These are phyloP conservation scores for Botryobasidium botryosum DNA, from an alignment of 768 basidiomycete genomes.

Conservation along the genomic window DNA sequence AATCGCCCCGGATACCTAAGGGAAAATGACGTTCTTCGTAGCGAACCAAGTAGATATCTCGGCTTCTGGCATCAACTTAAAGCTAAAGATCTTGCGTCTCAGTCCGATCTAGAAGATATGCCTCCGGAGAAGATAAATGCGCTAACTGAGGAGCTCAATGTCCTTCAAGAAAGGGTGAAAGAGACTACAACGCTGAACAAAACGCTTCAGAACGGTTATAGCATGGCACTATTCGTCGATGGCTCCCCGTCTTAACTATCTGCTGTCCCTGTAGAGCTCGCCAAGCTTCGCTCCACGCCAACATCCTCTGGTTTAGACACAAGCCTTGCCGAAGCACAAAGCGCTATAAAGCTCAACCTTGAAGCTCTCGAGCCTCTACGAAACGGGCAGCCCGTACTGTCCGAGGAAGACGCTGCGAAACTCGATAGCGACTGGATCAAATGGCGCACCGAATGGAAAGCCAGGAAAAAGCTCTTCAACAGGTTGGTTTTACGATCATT, in stretches of 20 bases:
- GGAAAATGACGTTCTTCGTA: conserved; percentile 77
- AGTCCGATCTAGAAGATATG: conserved; percentile 50
- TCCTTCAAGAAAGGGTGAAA: conserved; percentile 44
- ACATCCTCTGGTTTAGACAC: conserved; percentile 48
- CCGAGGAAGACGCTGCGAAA: conserved; percentile 47
- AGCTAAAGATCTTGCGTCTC: conserved; percentile 16
- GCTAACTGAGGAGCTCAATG: conserved; percentile 42
- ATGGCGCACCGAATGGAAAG: conserved; percentile 71
- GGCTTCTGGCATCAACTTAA: neutral
- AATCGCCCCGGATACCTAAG: conserved; percentile 27
- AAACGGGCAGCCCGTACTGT: conserved; percentile 47
- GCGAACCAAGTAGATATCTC: conserved; percentile 33
- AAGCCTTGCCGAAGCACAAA: conserved; percentile 18
- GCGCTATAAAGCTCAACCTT: conserved; percentile 33
- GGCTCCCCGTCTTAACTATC: conserved; percentile 14
- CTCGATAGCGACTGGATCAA: conserved; percentile 59
- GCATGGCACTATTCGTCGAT: conserved; percentile 1
- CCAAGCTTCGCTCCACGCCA: conserved; percentile 42
- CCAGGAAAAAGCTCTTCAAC: conserved; percentile 57
- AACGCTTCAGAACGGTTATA: conserved; percentile 1
- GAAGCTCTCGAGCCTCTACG: conserved; percentile 47
- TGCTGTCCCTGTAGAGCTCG: conserved; percentile 33
- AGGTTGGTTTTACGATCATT: conserved; percentile 31
- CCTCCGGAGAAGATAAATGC: conserved; percentile 40
- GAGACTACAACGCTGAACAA: conserved; percentile 20